Conservation (phyloP, 805 yeast species). For the Monosporozyma solicola region DNA sequence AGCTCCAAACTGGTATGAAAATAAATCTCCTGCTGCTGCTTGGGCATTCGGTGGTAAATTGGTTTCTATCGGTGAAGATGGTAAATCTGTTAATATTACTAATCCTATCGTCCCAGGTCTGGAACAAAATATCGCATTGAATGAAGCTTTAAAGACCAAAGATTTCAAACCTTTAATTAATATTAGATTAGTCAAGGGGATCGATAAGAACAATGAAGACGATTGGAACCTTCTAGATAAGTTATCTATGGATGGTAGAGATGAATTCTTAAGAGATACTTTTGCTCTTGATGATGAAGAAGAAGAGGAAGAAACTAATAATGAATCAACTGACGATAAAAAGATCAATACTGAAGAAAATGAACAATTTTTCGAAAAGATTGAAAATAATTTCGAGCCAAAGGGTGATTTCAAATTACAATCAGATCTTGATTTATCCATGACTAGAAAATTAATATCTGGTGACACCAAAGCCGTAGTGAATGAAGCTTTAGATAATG, state of each 20-base stretch:
- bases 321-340: neutral
- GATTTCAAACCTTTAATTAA: conserved; percentile 49
- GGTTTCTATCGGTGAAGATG: conserved; percentile 42
- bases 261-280: conserved; percentile 40
- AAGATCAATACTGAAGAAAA: conserved; percentile 16
- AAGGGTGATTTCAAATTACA: conserved; percentile 43
- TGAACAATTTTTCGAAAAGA: conserved; percentile 32
- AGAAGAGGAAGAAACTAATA: conserved; percentile 5
- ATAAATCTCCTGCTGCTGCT: conserved; percentile 55
- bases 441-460: conserved; percentile 44
- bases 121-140: conserved; percentile 35
- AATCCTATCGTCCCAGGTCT: conserved; percentile 34
- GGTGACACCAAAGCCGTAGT: conserved; percentile 65
- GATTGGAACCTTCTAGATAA: conserved; percentile 62
- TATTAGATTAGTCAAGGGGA: conserved; percentile 37
- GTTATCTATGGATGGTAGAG: conserved; percentile 42
- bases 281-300: conserved; percentile 32
- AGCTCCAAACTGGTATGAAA: conserved; percentile 84
- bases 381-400: conserved; percentile 37
- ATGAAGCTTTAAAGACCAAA: conserved; percentile 47
- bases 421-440: conserved; percentile 36
- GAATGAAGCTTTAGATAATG: conserved; percentile 52
- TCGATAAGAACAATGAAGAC: conserved; percentile 35
- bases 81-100: conserved; percentile 31
- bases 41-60: conserved; percentile 95